These are phyloP conservation scores for Monosporozyma yasuniensis DNA, from an alignment of 805 yeast genomes.

Conservation along the genomic window DNA sequence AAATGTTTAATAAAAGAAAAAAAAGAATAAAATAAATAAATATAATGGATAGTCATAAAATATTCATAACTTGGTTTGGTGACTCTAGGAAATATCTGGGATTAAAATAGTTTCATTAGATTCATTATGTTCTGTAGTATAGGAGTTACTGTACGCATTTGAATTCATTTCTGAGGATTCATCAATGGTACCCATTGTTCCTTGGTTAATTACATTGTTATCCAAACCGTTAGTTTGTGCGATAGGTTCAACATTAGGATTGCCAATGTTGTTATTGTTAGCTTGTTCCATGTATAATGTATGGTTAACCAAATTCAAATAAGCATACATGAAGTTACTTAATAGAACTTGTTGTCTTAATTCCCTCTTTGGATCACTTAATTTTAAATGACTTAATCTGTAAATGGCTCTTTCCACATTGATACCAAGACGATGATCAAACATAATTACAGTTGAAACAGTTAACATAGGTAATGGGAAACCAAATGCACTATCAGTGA, in stretches of 20 bases:
- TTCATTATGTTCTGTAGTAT: constrained; percentile 11
- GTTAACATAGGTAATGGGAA: constrained; percentile 80
- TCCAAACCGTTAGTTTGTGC: constrained; percentile 2
- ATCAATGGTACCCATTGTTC: not conserved
- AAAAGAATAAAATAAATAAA: not conserved
- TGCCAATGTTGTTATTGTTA: constrained; percentile 26
- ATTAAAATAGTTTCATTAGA: constrained; percentile 23
- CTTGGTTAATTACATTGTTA: not conserved
- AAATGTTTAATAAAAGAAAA: not conserved
- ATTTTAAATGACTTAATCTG: constrained; percentile 80
- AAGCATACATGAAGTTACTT: constrained; percentile 96
- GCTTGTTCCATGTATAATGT: constrained; percentile 67
- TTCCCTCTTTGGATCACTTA: constrained; percentile 90
- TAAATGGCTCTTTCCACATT: constrained; percentile 96
- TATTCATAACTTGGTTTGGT: not conserved
- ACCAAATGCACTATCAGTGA: constrained; percentile 78
- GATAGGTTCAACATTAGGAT: constrained; percentile 3
- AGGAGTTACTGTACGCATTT: not conserved
- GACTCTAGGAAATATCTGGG: constrained; percentile 12
- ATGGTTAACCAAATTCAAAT: constrained; percentile 88
- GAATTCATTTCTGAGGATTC: not conserved
- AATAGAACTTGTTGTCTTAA: constrained; percentile 84
- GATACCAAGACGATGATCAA: constrained; percentile 80
- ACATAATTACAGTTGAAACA: constrained; percentile 66
- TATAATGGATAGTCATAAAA: not conserved